Conservation (phyloP, 805 yeast genomes). For the Teunomyces cretensis region DNA sequence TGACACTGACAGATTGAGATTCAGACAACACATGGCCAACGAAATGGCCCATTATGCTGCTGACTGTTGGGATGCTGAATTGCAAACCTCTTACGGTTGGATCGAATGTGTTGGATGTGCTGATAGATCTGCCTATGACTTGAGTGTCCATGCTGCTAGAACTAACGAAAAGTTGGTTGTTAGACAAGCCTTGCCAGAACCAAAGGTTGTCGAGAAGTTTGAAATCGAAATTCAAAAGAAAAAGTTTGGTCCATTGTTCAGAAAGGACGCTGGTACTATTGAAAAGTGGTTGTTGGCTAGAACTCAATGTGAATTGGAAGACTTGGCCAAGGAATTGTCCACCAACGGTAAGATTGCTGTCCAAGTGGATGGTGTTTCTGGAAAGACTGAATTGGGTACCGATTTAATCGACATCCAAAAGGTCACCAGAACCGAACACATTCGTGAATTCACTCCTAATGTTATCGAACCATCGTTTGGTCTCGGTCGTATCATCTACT, state of each 20-base stretch:
- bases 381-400: slow-evolving; percentile 67
- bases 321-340: slow-evolving; percentile 66
- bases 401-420: slow-evolving; percentile 74
- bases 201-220: slow-evolving; percentile 74
- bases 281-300: slow-evolving; percentile 74
- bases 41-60: slow-evolving; percentile 99
- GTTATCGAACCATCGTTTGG: slow-evolving; percentile 99
- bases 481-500: slow-evolving; percentile 94
- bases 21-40: slow-evolving; percentile 97
- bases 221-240: slow-evolving; percentile 91
- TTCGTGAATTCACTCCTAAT: slow-evolving; percentile 93
- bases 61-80: slow-evolving; percentile 99
- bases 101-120: slow-evolving; percentile 99
- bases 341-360: slow-evolving; percentile 63
- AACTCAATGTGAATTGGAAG: slow-evolving; percentile 83
- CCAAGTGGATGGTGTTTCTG: slow-evolving; percentile 63
- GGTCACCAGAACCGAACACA: slow-evolving; percentile 79
- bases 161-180: slow-evolving; percentile 95
- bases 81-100: slow-evolving; percentile 97
- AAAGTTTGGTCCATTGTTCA: slow-evolving; percentile 96
- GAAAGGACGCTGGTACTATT: slow-evolving; percentile 93
- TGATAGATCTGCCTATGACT: slow-evolving; percentile 97
- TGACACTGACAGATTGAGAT: slow-evolving; percentile 77
- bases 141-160: slow-evolving; percentile 90
- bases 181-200: slow-evolving; percentile 84